phyloP scores from a whole-genome alignment of 2,329 filamentous ascomycete genomes.

The Alternaria ventricosa region DNA sequence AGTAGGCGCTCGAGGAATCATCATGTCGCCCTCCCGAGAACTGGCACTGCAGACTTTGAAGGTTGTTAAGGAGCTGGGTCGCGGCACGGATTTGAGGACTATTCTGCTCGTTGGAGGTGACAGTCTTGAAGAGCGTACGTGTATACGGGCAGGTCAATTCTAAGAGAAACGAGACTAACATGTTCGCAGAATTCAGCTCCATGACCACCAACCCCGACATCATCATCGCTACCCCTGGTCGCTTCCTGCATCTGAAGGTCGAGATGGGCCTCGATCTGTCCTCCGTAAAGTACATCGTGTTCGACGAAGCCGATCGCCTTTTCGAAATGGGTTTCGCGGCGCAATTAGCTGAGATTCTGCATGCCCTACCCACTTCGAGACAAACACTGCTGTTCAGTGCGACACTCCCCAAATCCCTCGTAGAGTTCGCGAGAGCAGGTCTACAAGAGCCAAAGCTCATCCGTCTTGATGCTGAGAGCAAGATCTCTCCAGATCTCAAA shows the following conservation, averaged over 20 bases:
- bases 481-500: constrained; percentile 94
- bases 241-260: constrained; percentile 94
- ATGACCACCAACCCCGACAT: constrained; percentile 97
- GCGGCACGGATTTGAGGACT: constrained; percentile 89
- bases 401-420: constrained; percentile 89
- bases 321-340: constrained; percentile 99
- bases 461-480: constrained; percentile 90
- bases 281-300: constrained; percentile 91
- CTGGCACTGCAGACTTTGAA: constrained; percentile 93
- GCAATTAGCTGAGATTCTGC: constrained; percentile 90
- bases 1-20: constrained; percentile 83
- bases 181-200: constrained; percentile 71
- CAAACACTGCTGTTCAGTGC: constrained; percentile 96
- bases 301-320: constrained; percentile 94
- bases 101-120: constrained; percentile 93
- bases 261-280: constrained; percentile 94
- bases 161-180: constrained; percentile 1
- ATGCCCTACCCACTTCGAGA: constrained; percentile 80
- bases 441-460: constrained; percentile 91
- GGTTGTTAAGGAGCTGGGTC: constrained; percentile 92
- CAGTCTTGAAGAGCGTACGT: constrained; percentile 79
- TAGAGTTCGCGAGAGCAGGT: constrained; percentile 94
- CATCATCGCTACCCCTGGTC: constrained; percentile 93
- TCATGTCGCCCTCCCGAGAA: constrained; percentile 92
- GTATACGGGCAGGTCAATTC: neutral